Conservation (phyloP, 2,329 filamentous ascomycete genomes). For the Penicillium sp. region DNA sequence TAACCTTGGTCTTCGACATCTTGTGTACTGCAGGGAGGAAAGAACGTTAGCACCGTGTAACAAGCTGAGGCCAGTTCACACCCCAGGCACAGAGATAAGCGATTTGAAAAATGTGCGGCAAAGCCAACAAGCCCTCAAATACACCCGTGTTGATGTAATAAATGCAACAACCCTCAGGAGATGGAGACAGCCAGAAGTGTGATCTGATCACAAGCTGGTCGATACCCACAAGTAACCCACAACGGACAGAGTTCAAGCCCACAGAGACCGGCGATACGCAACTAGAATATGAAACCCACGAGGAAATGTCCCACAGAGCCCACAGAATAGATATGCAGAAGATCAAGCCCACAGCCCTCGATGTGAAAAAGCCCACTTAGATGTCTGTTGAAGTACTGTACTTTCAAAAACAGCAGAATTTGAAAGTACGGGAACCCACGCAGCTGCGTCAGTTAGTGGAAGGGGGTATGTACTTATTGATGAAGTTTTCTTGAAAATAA, state of each 20-base stretch:
- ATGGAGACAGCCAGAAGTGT: constrained; percentile 28
- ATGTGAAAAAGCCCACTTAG: constrained; percentile 36
- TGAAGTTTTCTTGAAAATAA: constrained; percentile 9
- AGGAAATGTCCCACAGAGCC: constrained; percentile 37
- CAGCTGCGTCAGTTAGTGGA: constrained; percentile 30
- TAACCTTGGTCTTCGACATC: constrained; percentile 46
- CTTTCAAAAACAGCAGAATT: too few species aligned
- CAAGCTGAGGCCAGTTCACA: constrained; percentile 4
- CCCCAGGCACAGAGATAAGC: constrained; percentile 13
- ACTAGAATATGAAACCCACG: constrained; percentile 42
- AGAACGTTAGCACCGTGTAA: constrained; percentile 19
- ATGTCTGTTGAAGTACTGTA: constrained; percentile 34
- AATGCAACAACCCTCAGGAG: constrained; percentile 25
- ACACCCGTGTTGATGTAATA: constrained; percentile 29
- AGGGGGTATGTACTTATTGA: constrained; percentile 15
- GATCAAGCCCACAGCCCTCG: constrained; percentile 43
- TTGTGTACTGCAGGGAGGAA: constrained; percentile 25
- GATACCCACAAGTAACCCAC: constrained; percentile 41
- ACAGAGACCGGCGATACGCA: constrained; percentile 42
- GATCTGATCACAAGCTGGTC: constrained; percentile 31
- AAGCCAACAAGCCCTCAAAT: constrained; percentile 35
- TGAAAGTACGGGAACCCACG: constrained; percentile 31
- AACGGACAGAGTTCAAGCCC: constrained; percentile 42
- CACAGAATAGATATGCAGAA: constrained; percentile 40
- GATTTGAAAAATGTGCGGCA: constrained; percentile 28